These are phyloP conservation scores for Streptanthus diversifolius DNA, from an alignment of 345 rosid genomes.

Conservation along the genomic window DNA sequence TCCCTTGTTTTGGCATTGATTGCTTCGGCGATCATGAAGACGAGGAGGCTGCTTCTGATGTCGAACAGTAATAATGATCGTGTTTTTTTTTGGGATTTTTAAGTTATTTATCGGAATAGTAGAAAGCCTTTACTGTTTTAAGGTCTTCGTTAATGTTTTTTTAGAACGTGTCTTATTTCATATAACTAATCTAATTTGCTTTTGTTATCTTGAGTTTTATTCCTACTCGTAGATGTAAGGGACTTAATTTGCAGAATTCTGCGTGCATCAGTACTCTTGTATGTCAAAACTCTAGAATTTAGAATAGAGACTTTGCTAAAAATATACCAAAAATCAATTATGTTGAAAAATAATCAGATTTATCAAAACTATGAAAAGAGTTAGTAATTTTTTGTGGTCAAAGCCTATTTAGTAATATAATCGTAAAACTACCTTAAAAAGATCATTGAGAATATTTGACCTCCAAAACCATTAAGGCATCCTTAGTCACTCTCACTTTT, in stretches of 20 bases:
- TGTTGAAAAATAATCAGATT: not conserved
- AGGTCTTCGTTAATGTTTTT: not conserved
- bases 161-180: not conserved
- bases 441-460: not conserved
- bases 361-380: not conserved
- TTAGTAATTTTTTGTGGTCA: too few species aligned
- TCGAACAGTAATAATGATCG: constrained; percentile 49
- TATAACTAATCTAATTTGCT: not conserved
- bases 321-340: not conserved
- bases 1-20: constrained; percentile 58
- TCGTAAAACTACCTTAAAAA: not conserved
- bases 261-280: not conserved
- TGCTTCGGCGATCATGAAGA: constrained; percentile 47
- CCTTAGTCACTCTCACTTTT: not conserved
- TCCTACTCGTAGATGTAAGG: not conserved
- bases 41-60: constrained; percentile 72
- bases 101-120: not conserved
- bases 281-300: not conserved
- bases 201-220: not conserved
- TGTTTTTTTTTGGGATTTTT: not conserved
- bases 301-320: not conserved
- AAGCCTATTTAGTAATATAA: not conserved
- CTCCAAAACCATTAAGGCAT: not conserved
- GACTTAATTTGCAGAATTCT: not conserved
- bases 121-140: not conserved